Conservation (phyloP, 495 filamentous ascomycete genomes). For the Letharia columbiana region DNA sequence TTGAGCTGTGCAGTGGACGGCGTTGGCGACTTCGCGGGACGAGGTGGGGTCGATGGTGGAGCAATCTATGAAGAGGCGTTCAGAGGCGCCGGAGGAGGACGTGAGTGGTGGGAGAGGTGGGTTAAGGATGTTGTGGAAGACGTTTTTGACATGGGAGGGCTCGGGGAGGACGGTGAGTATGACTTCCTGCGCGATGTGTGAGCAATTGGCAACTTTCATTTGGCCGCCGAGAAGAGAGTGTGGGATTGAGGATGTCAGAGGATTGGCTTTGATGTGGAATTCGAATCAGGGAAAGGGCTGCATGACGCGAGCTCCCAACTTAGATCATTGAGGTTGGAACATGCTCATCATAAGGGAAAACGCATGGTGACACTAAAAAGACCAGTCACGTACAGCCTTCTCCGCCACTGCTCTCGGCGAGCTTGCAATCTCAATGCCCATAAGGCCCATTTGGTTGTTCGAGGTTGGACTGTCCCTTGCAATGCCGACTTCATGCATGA, state of each 20-base stretch:
- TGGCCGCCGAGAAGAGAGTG: not conserved
- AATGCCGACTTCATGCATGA: conserved; percentile 49
- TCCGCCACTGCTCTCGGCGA: conserved; percentile 56
- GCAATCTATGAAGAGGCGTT: conserved; percentile 60
- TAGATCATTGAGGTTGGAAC: conserved; percentile 53
- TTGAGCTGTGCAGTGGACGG: conserved; percentile 37
- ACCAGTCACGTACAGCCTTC: conserved; percentile 51
- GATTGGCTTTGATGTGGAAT: conserved; percentile 50
- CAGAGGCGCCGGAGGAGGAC: conserved; percentile 8
- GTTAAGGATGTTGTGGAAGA: conserved; percentile 57
- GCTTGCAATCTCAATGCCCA: conserved; percentile 48
- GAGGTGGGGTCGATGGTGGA: conserved; percentile 82
- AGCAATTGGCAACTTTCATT: not conserved
- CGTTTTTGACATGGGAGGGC: conserved; percentile 65
- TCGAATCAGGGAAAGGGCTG: conserved; percentile 47
- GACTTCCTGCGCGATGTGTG: conserved; percentile 47
- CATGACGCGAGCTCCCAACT: conserved; percentile 39
- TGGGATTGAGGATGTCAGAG: conserved; percentile 39
- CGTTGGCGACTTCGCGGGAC: conserved; percentile 50
- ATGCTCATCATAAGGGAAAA: conserved; percentile 41
- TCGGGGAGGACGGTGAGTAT: conserved; percentile 76
- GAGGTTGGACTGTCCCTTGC: conserved; percentile 23
- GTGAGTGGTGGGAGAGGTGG: conserved; percentile 18
- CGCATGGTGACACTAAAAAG: conserved; percentile 4
- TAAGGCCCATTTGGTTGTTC: conserved; percentile 25